Evolutionary conservation across 352 stramenopile species (phyloP).

Genomic region (Phytophthora hybrid): DNA sequence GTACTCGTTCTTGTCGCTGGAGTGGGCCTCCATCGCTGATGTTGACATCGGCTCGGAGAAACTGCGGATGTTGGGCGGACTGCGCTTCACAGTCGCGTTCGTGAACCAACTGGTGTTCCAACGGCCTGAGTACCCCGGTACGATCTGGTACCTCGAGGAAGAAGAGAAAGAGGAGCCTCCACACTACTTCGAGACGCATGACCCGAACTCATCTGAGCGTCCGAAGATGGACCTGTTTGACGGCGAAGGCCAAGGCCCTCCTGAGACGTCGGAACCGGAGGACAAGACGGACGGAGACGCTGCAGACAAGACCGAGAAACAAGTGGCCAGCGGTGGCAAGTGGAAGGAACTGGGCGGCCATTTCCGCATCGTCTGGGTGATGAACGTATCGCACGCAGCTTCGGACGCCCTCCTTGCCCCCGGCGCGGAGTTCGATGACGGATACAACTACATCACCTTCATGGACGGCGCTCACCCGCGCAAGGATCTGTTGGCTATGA

Average conservation of each 20-base stretch:
- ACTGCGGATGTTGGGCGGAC: constrained; percentile 61
- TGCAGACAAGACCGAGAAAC: constrained; percentile 13
- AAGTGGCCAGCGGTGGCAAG: constrained; percentile 18
- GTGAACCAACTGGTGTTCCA: constrained; percentile 66
- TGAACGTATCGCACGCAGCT: constrained; percentile 69
- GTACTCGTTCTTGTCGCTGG: constrained; percentile 85
- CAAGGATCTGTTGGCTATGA: constrained; percentile 51
- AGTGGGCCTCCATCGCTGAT: constrained; percentile 87
- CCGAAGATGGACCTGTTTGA: constrained; percentile 61
- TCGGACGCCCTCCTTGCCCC: constrained; percentile 61
- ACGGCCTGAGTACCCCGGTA: constrained; percentile 62
- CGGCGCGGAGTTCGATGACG: constrained; percentile 58
- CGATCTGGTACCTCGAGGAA: constrained; percentile 73
- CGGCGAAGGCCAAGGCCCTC: constrained; percentile 37
- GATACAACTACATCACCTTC: constrained; percentile 70
- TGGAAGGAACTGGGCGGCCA: constrained; percentile 60
- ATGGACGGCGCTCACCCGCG: constrained; percentile 51
- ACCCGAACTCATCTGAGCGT: constrained; percentile 37
- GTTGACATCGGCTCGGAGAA: constrained; percentile 85
- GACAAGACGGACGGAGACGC: not conserved
- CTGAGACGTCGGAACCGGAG: not conserved
- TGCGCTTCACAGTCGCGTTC: constrained; percentile 74
- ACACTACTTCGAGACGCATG: constrained; percentile 52
- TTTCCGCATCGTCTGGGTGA: constrained; percentile 73
- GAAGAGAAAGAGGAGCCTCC: constrained; percentile 25